Conservation (phyloP, 768 basidiomycete species). For the Hortiboletus flavorubellus region DNA sequence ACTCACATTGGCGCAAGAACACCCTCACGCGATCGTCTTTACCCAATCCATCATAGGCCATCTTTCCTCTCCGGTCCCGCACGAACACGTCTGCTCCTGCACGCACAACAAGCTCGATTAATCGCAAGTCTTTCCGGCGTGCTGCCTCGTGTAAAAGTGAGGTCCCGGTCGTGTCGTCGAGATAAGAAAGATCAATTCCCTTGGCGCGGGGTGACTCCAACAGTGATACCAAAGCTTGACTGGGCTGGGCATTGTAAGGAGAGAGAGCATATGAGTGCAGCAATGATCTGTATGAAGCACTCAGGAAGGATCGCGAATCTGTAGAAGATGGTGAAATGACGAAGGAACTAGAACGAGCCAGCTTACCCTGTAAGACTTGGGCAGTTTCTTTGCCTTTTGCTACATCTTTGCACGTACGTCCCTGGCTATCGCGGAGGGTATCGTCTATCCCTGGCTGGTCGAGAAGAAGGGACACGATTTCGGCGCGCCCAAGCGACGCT, state of each 20-base stretch:
- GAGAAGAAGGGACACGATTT: conserved; percentile 71
- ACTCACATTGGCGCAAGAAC: conserved; percentile 81
- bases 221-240: conserved; percentile 48
- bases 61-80: conserved; percentile 70
- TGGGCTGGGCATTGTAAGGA: conserved; percentile 39
- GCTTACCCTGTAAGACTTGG: conserved; percentile 65
- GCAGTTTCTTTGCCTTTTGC: conserved; percentile 66
- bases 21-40: conserved; percentile 81
- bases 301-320: conserved; percentile 79
- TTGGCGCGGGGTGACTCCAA: conserved; percentile 66
- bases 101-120: conserved; percentile 81
- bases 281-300: conserved; percentile 69
- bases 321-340: conserved; percentile 2
- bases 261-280: conserved; percentile 74
- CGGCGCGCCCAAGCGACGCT: conserved; percentile 66
- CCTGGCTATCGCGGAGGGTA: conserved; percentile 61
- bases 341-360: background rate
- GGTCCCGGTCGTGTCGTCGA: conserved; percentile 75
- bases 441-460: conserved; percentile 83
- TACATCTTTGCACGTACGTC: conserved; percentile 67
- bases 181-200: conserved; percentile 72
- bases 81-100: conserved; percentile 90
- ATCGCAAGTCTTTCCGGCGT: conserved; percentile 68
- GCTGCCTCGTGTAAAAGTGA: conserved; percentile 88
- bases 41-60: conserved; percentile 61